phyloP scores from a whole-genome alignment of 495 filamentous ascomycete species.

The Trichoderma gamsii region DNA sequence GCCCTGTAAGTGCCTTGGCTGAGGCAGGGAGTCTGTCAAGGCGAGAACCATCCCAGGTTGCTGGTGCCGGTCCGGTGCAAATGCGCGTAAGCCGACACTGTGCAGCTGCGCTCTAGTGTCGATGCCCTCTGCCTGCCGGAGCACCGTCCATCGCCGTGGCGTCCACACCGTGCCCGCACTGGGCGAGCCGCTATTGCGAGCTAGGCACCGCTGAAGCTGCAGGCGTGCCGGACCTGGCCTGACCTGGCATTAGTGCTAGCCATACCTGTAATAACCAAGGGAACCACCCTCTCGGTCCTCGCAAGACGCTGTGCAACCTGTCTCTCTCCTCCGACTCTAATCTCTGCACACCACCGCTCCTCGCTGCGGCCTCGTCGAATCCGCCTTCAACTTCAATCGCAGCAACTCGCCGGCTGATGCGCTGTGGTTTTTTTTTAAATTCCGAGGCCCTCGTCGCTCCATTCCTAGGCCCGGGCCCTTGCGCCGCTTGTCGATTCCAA shows the following conservation, averaged over 20 bases:
- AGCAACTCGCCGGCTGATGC: background rate
- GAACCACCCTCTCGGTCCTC: background rate
- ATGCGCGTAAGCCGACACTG: background rate
- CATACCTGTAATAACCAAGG: too few relatives aligned
- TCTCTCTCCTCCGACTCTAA: background rate
- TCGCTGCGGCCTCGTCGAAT: background rate
- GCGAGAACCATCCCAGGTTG: background rate
- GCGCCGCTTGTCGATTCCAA: background rate
- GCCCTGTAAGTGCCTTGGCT: too few relatives aligned
- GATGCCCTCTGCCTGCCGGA: background rate
- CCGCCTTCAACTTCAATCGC: background rate
- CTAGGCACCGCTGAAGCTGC: slow-evolving; percentile 1
- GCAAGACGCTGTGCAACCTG: slow-evolving; percentile 1
- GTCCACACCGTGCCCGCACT: background rate
- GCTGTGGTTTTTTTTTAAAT: background rate
- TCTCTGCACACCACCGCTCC: background rate
- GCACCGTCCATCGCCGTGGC: background rate
- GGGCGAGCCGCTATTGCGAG: background rate
- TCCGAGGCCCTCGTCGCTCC: background rate
- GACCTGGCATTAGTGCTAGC: slow-evolving; percentile 2
- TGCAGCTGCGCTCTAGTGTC: background rate
- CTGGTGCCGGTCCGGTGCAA: slow-evolving; percentile 3
- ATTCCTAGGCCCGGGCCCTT: background rate
- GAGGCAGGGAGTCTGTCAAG: background rate
- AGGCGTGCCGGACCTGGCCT: background rate